Evolutionary conservation across 1,139 yeast genomes (phyloP), one percentile per base, ranked within the genome.

Genomic region (Candida tropicalis): DNA sequence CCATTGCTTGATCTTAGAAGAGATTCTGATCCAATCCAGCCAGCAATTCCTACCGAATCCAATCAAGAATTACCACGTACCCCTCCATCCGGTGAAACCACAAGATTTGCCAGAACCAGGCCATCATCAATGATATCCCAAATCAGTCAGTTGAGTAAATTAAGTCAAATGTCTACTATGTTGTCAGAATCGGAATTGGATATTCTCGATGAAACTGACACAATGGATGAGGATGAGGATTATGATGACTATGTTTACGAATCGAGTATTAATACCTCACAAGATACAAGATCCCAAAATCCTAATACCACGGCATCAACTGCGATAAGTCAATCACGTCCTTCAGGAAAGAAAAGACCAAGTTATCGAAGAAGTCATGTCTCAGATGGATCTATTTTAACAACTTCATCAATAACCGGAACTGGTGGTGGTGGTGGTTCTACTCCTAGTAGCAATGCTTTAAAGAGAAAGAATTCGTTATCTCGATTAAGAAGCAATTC

Each of bases 121-220:
- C 90, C 91, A 2, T 70, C 81, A 4, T 84, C 91, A 0, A 77
- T 83, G 64, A 65, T 84, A 2, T 84, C 91, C 0, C 87, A 82
- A 53, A 68, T 77, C 27, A 80, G 86, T 43, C 78, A 78, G 51
- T 54, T 74, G 18, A 77, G 82, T 46, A 79, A 75, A 40, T 55
- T 76, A 32, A 81, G 87, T 40, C 86, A 82, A 52, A 69, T 77
- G 50, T 77, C 82, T 2, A 75, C 77, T 22, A 70, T 70, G 73
- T 52, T 71, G 53, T 70, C 77, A 7, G 79, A 70, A 44, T 69
- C 74, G 5, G 79, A 75, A 54, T 50, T 70, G 52, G 74, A 73
- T 46, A 53, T 64, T 55, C 44, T 67, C 57, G 63, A 75, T 63
- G 68, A 70, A 68, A 61, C 79, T 57, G 62, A 80, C 65, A 63